phyloP scores from a whole-genome alignment of 768 basidiomycete genomes.

The Phlebiopsis flavidoalba region DNA sequence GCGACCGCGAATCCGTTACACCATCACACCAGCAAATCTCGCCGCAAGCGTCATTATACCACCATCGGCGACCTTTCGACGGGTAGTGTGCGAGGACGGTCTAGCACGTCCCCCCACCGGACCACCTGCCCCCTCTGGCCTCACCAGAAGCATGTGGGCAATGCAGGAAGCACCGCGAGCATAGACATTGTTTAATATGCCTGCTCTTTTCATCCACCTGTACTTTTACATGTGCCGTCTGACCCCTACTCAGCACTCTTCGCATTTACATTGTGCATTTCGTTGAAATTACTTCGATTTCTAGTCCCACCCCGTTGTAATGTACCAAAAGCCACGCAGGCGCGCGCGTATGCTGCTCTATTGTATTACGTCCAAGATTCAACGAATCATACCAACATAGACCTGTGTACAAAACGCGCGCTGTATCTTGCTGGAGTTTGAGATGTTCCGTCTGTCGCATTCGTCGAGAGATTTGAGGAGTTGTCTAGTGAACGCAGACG shows the following conservation, averaged over 20 bases:
- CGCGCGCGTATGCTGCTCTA: not conserved
- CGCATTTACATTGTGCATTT: not conserved
- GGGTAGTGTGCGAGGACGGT: constrained; percentile 1
- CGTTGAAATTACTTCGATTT: not conserved
- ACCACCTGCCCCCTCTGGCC: constrained; percentile 9
- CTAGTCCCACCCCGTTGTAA: not conserved
- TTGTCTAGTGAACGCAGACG: too few relatives aligned
- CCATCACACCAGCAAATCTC: constrained; percentile 7
- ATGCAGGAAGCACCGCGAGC: constrained; percentile 17
- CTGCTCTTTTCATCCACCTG: not conserved
- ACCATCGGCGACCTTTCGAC: constrained; percentile 12
- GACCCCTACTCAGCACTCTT: not conserved
- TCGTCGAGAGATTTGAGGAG: too few relatives aligned
- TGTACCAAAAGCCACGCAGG: not conserved
- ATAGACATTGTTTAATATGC: not conserved
- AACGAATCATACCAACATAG: not conserved
- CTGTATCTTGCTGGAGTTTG: too few relatives aligned
- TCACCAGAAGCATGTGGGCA: constrained; percentile 18
- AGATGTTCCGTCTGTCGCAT: too few relatives aligned
- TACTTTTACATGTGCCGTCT: not conserved
- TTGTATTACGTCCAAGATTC: not conserved
- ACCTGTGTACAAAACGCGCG: not conserved
- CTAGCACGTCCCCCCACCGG: not conserved
- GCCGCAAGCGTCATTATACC: constrained; percentile 5
- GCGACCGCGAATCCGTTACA: constrained; percentile 10